Percentiles rank a stretch among this genome's conserved stretches.
These are phyloP conservation scores for Fraxinus velutina DNA, from an alignment of 305 asterid species.

Conservation along the genomic window DNA sequence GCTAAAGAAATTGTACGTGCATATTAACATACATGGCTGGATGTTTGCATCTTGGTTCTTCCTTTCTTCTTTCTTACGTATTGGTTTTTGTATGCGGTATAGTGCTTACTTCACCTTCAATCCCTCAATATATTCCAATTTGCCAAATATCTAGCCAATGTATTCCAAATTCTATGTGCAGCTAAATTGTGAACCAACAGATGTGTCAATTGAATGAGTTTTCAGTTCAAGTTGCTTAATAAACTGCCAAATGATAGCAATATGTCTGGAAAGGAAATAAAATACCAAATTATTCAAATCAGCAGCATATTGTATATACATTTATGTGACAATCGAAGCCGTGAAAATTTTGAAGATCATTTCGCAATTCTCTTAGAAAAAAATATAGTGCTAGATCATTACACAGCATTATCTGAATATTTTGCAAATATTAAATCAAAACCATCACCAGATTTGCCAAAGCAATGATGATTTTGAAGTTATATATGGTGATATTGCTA, in stretches of 20 bases:
- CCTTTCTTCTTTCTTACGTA: neutral
- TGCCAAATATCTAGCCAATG: neutral
- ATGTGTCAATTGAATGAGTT: neutral
- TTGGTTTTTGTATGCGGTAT: neutral
- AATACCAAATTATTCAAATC: slow-evolving; percentile 4
- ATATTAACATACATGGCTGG: neutral
- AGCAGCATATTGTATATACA: slow-evolving; percentile 5
- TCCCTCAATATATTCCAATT: neutral
- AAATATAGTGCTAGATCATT: neutral
- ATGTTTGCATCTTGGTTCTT: slow-evolving; percentile 2
- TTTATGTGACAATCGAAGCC: neutral
- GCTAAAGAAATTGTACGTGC: neutral
- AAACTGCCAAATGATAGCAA: neutral
- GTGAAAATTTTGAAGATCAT: neutral
- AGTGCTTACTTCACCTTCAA: neutral
- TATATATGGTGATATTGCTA: neutral
- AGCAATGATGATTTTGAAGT: neutral
- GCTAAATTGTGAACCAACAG: slow-evolving; percentile 3
- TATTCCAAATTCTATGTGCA: neutral
- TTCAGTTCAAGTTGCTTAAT: neutral
- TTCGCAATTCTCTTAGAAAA: neutral
- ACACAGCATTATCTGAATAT: slow-evolving; percentile 10
- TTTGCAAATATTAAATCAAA: slow-evolving; percentile 12
- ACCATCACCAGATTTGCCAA: slow-evolving; percentile 5
- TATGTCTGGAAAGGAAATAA: slow-evolving; percentile 5